Base-by-base conservation (phyloP, 1,284 basidiomycete species). In the Filobasidium uniguttulatum region DNA sequence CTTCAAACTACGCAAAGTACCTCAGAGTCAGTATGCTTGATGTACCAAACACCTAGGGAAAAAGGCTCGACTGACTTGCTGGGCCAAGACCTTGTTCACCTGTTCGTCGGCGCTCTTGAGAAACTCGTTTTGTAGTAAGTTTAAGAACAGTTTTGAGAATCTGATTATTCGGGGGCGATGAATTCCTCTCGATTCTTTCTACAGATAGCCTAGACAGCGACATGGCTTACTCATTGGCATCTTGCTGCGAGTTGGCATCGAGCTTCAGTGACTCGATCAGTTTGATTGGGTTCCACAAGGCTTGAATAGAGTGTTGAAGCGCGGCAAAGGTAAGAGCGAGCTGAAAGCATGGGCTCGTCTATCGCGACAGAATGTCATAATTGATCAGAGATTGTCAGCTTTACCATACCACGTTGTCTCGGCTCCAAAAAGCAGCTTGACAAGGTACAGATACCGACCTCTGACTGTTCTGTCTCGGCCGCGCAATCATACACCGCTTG, bases 111-210 rank as follows among this genome's bases (percentile, higher is more conserved):
- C 68, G 61, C 88, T 82, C 59, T 82, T 85, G 67, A 79, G 77
- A 65, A 93, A 91, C 66, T 91, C 85, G 17, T 73, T 73, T 53
- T 84, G 83, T 23, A 94, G 75, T 60, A 88, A 80, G 4, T 80
- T 80, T 77, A 93, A 83, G 69, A 94, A 93, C 15, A 94, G 75
- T 60, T 94, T 93, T 0, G 85, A 87, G 63, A 94, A 94, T 61
- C 88, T 91, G 60, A 47, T 51, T 12, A 25, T 17, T n/a, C 10
- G n/a, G 48, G n/a, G 19, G 22, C 20, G 20, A 19, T 34, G 2
- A 26, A 3, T 30, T 25, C 20, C 14, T 19, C 45, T 20, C 40
- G 28, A 23, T n/a, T n/a, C n/a, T n/a, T n/a, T n/a, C n/a, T n/a
- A n/a, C n/a, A n/a, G n/a, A n/a, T 35, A 14, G 25, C 12, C n/a